These are phyloP conservation scores for Curvularia eragrostidis DNA, from an alignment of 2,329 filamentous ascomycete species.

Conservation along the genomic window DNA sequence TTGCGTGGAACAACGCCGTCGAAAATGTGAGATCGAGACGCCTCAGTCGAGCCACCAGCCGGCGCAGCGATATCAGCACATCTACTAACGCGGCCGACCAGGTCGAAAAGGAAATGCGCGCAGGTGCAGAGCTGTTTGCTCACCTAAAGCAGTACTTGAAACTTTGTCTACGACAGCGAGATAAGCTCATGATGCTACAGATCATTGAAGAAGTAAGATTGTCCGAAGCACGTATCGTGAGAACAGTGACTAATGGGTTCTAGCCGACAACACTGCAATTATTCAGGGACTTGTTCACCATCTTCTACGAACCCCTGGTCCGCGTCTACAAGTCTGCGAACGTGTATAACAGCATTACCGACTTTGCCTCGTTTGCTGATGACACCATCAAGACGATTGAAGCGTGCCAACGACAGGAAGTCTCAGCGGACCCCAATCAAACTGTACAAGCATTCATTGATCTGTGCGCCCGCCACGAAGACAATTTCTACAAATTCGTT, in stretches of 20 bases:
- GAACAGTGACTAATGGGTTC: slow-evolving; percentile 24
- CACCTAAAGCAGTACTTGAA: slow-evolving; percentile 95
- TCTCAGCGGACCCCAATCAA: slow-evolving; percentile 94
- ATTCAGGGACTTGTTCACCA: slow-evolving; percentile 94
- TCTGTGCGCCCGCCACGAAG: slow-evolving; percentile 89
- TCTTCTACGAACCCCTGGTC: slow-evolving; percentile 97
- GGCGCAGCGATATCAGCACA: slow-evolving; percentile 40
- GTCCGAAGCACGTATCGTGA: background rate
- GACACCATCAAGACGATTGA: slow-evolving; percentile 86
- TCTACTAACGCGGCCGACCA: slow-evolving; percentile 39
- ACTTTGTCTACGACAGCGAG: slow-evolving; percentile 85
- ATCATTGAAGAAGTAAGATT: slow-evolving; percentile 79
- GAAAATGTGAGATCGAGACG: slow-evolving; percentile 66
- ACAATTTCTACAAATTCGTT: slow-evolving; percentile 98
- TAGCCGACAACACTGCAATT: slow-evolving; percentile 90
- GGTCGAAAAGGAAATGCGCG: slow-evolving; percentile 83
- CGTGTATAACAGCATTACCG: slow-evolving; percentile 95
- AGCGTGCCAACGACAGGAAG: slow-evolving; percentile 73
- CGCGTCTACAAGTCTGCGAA: slow-evolving; percentile 98
- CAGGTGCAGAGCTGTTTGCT: slow-evolving; percentile 90
- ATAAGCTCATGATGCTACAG: slow-evolving; percentile 96
- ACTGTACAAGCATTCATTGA: slow-evolving; percentile 99
- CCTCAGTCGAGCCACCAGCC: slow-evolving; percentile 44
- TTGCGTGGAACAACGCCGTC: slow-evolving; percentile 93
- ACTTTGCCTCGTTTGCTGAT: slow-evolving; percentile 91